Evolutionary conservation across 371 early-diverging fungal genomes (phyloP), one percentile per base, ranked within the genome.

Genomic region (Syncephalis plumigaleata): DNA sequence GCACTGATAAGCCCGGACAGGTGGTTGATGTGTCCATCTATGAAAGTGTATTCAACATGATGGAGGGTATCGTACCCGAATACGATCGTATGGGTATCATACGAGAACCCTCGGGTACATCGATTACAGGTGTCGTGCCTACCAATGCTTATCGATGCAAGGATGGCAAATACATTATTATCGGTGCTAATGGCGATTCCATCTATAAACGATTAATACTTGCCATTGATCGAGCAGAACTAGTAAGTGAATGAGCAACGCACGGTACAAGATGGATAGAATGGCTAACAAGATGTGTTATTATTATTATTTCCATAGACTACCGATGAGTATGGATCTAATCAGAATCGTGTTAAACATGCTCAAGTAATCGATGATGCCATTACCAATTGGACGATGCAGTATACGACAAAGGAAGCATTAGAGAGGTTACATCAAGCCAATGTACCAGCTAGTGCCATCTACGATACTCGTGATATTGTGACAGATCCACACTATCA

Each of bases 11-110:
- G 24, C 56, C 67, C 3, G 73, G 73, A 0, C 73, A 73, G 50
- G 70, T 71, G 1, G 64, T 73, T 2, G 73, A 73, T 55, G 70
- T 73, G 3, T 64, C 73, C 15, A 69, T 73, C 39, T 69, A 71
- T 49, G 73, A 73, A 39, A 60, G 61, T 40, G 56, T 73, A 44
- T 50, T 73, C 38, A 69, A 68, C 37, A 66, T 73, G 71, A 70
- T 71, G 68, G 73, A 73, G 45, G 58, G 68, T 7, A 56, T 67
- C 39, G 49, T 73, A 18, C 69, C 71, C 0, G 73, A 68, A 47
- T 73, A 63, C 45, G 73, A 73, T 54, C 47, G 73, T 7, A 56
- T 60, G 25, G 61, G 63, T 22, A 47, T 60, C 59, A 64, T 68
- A 39, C 58, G 73, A 16, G 63, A 69, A 50, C 70, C 71, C 21